Percentiles rank a stretch among this genome's conserved stretches.
phyloP scores from a whole-genome alignment of 129 eudicot species.

The Flaveria sonorensis region DNA sequence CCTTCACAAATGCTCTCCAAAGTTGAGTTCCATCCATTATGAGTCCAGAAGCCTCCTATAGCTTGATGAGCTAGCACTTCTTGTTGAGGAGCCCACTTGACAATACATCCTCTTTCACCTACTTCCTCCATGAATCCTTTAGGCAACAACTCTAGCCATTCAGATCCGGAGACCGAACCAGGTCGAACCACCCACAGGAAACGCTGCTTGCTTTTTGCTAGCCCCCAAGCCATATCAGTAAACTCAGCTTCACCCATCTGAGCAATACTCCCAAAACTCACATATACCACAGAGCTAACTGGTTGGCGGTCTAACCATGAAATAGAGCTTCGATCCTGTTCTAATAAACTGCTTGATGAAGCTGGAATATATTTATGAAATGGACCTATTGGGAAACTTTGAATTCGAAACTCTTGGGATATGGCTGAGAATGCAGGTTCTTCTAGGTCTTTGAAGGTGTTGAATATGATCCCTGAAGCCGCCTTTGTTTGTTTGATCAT shows the following conservation, averaged over 20 bases:
- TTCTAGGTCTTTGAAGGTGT: conserved; percentile 56
- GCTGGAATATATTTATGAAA: conserved; percentile 50
- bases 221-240: conserved; percentile 46
- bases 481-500: conserved; percentile 44
- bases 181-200: conserved; percentile 67
- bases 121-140: conserved; percentile 39
- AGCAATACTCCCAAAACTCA: conserved; percentile 57
- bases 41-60: conserved; percentile 53
- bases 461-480: conserved; percentile 44
- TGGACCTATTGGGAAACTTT: conserved; percentile 52
- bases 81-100: conserved; percentile 69
- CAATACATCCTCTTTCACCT: conserved; percentile 41
- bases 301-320: conserved; percentile 58
- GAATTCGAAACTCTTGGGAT: conserved; percentile 27
- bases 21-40: conserved; percentile 65
- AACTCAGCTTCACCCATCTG: conserved; percentile 31
- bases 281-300: conserved; percentile 47
- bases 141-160: conserved; percentile 39
- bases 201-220: conserved; percentile 47
- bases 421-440: conserved; percentile 31
- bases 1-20: conserved; percentile 65
- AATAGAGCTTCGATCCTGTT: conserved; percentile 38
- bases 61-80: conserved; percentile 58
- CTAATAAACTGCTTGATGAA: conserved; percentile 35
- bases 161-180: conserved; percentile 36